Conservation (phyloP, 164 flowering plant species). For the Protea cynaroides region DNA sequence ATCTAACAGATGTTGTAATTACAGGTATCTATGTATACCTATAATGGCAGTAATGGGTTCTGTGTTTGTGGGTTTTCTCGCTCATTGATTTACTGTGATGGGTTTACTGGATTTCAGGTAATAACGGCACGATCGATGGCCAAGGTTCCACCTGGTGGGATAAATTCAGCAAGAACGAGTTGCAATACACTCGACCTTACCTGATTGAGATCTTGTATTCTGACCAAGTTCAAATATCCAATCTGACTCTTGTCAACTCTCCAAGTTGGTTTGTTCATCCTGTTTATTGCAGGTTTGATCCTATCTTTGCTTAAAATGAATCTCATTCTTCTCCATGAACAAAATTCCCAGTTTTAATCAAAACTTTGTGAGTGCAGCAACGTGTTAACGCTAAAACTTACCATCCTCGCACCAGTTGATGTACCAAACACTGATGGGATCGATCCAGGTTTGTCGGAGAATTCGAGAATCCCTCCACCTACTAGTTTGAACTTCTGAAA, state of each 20-base stretch:
- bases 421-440: conserved; percentile 59
- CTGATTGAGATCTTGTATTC: conserved; percentile 33
- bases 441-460: conserved; percentile 33
- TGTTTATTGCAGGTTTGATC: conserved; percentile 26
- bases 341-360: no score
- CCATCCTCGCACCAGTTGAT: conserved; percentile 38
- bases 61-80: no score
- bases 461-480: neutral
- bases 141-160: conserved; percentile 32
- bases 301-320: no score
- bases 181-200: conserved; percentile 26
- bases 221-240: conserved; percentile 23
- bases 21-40: no score
- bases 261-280: conserved; percentile 27
- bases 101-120: conserved; percentile 10
- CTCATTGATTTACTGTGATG: neutral
- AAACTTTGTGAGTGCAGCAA: conserved; percentile 23
- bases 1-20: conserved; percentile 30
- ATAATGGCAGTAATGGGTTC: no score
- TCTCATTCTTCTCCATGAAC: neutral
- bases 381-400: conserved; percentile 37
- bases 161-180: conserved; percentile 13
- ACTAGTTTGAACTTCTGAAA: no score
- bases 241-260: conserved; percentile 25
- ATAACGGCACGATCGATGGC: conserved; percentile 32